A percentile compares a stretch with the other conserved stretches of the same genome.
Evolutionary conservation across 2,329 filamentous ascomycete species (phyloP).

Genomic region (Cladosporium sphaerospermum): DNA sequence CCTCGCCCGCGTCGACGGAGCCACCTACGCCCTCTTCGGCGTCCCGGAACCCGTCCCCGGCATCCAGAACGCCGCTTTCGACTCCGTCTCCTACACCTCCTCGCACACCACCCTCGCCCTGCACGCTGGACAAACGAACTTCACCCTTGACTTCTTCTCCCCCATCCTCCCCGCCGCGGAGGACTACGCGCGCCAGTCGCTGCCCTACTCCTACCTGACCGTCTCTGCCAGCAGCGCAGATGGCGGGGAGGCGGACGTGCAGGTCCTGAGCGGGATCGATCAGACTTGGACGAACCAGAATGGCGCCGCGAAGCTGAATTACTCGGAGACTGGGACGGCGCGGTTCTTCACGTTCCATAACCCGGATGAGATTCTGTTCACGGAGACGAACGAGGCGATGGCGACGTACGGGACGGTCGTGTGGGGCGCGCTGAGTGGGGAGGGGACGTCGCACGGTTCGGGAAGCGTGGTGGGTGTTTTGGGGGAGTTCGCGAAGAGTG

Average conservation of each 20-base stretch:
- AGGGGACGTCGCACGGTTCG: conserved; percentile 10
- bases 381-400: conserved; percentile 18
- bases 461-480: conserved; percentile 12
- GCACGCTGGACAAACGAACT: conserved; percentile 20
- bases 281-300: conserved; percentile 31
- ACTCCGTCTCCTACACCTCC: conserved; percentile 25
- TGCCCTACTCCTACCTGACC: conserved; percentile 32
- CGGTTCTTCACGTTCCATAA: conserved; percentile 22
- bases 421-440: conserved; percentile 14
- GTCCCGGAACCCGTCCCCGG: conserved; percentile 18
- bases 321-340: conserved; percentile 13
- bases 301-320: conserved; percentile 20
- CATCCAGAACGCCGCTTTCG: conserved; percentile 17
- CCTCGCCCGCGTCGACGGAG: conserved; percentile 28
- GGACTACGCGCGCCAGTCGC: conserved; percentile 30
- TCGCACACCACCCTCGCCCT: conserved; percentile 28
- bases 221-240: conserved; percentile 17
- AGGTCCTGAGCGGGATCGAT: conserved; percentile 33
- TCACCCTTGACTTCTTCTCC: conserved; percentile 33
- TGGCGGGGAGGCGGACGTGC: conserved; percentile 14
- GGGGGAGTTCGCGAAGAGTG: background rate
- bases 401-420: conserved; percentile 22
- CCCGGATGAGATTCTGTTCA: conserved; percentile 18
- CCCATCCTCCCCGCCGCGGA: conserved; percentile 26
- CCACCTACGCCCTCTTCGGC: conserved; percentile 29